phyloP scores from a whole-genome alignment of 2,329 filamentous ascomycete species.

The Penicillium fuscoglaucum region DNA sequence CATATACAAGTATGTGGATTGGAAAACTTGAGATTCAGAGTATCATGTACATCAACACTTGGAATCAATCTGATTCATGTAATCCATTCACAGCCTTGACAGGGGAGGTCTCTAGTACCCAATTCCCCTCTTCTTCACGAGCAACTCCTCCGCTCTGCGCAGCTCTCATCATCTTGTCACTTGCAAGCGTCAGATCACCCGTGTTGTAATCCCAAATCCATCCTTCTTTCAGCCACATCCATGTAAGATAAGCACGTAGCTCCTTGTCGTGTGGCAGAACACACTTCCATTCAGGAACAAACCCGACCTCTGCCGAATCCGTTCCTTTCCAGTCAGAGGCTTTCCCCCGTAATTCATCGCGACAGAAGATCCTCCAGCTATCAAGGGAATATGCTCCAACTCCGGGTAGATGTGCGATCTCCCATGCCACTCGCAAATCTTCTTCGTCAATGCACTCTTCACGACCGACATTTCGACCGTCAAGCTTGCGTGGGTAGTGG shows the following conservation, averaged over 20 bases:
- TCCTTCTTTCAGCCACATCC: conserved; percentile 89
- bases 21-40: neutral
- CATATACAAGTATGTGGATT: neutral
- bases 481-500: conserved; percentile 54
- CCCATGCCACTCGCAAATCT: conserved; percentile 63
- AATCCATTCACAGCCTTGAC: conserved; percentile 33
- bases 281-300: conserved; percentile 88
- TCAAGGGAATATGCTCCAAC: conserved; percentile 78
- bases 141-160: conserved; percentile 45
- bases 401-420: conserved; percentile 81
- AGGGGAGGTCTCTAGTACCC: conserved; percentile 38
- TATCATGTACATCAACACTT: conserved; percentile 13
- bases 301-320: conserved; percentile 49
- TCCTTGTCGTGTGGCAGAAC: conserved; percentile 84
- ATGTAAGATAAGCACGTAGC: conserved; percentile 78
- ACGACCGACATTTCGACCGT: conserved; percentile 51
- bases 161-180: conserved; percentile 40
- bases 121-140: conserved; percentile 43
- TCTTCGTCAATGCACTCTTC: conserved; percentile 52
- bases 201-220: conserved; percentile 76
- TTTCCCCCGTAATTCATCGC: conserved; percentile 70
- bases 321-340: conserved; percentile 66
- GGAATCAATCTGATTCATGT: conserved; percentile 12
- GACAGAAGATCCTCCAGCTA: conserved; percentile 91
- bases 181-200: conserved; percentile 52